Conservation (phyloP, 352 stramenopile species). For the Phytophthora pinifolia region DNA sequence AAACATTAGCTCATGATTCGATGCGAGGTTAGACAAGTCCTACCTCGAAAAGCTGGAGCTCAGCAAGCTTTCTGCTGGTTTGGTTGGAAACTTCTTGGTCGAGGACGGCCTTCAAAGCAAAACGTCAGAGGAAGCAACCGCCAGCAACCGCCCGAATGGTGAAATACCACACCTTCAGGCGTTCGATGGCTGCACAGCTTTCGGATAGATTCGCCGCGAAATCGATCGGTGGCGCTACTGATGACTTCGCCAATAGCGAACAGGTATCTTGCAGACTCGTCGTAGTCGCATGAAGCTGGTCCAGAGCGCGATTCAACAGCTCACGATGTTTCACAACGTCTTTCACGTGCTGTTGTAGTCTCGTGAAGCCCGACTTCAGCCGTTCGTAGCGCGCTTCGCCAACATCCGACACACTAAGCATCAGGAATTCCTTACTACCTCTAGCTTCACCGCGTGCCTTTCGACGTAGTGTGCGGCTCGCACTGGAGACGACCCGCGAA, state of each 20-base stretch:
- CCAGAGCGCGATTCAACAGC: slow-evolving; percentile 26
- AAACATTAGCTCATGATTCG: too few relatives aligned
- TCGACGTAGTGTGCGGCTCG: slow-evolving; percentile 9
- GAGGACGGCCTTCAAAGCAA: slow-evolving; percentile 22
- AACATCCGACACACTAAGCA: slow-evolving; percentile 6
- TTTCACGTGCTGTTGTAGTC: slow-evolving; percentile 34
- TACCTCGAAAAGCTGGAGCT: slow-evolving; percentile 40
- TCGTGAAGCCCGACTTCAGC: slow-evolving; percentile 28
- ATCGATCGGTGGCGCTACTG: neutral
- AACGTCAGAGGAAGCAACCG: neutral
- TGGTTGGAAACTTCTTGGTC: slow-evolving; percentile 28
- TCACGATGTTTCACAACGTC: slow-evolving; percentile 27
- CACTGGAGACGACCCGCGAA: slow-evolving; percentile 2
- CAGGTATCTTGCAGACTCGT: slow-evolving; percentile 17
- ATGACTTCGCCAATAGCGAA: neutral
- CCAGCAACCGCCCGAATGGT: neutral
- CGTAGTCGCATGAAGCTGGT: slow-evolving; percentile 18
- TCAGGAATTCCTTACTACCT: slow-evolving; percentile 1
- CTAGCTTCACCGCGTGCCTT: slow-evolving; percentile 3
- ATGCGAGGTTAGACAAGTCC: neutral
- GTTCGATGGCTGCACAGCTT: slow-evolving; percentile 2
- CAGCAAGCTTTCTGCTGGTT: slow-evolving; percentile 35
- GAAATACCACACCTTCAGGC: slow-evolving; percentile 16
- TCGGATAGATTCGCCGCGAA: neutral
- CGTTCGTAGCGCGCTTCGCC: slow-evolving; percentile 39